Conservation (phyloP, 1,284 basidiomycete species). For the Apiotrichum laibachii region DNA sequence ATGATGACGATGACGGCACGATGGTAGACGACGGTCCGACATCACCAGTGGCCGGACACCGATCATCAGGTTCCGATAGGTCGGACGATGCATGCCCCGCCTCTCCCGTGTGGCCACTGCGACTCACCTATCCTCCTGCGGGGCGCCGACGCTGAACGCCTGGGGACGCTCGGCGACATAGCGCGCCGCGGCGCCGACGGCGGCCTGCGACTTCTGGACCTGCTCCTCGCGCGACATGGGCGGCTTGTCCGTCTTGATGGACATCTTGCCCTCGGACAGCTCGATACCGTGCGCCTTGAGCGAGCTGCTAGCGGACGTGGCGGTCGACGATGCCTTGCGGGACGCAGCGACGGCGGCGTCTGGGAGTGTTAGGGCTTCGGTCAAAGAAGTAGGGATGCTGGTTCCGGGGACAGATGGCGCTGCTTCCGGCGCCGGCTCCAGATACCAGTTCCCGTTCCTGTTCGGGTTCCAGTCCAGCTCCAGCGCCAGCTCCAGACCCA, state of each 20-base stretch:
- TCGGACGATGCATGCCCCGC: too few species aligned
- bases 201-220: slow-evolving; percentile 16
- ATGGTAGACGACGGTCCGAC: too few species aligned
- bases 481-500: too few species aligned
- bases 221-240: slow-evolving; percentile 36
- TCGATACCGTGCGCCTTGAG: slow-evolving; percentile 27
- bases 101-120: too few species aligned
- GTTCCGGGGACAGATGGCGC: neutral
- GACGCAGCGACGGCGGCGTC: slow-evolving; percentile 23
- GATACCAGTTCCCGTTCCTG: too few species aligned
- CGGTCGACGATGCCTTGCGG: slow-evolving; percentile 11
- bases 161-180: neutral
- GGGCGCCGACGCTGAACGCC: neutral
- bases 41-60: too few species aligned
- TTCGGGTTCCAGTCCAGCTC: too few species aligned
- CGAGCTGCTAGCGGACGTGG: slow-evolving; percentile 13
- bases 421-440: too few species aligned
- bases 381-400: neutral
- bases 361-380: slow-evolving; percentile 2
- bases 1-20: too few species aligned
- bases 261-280: slow-evolving; percentile 26
- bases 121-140: slow-evolving; percentile 14
- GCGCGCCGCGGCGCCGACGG: neutral
- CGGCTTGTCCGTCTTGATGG: slow-evolving; percentile 33
- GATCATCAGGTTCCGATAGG: too few species aligned